A percentile compares a stretch with the other conserved stretches of the same genome.
Evolutionary conservation across 305 asterid species (phyloP).

Genomic region (Fraxinus xanthoxyloides): DNA sequence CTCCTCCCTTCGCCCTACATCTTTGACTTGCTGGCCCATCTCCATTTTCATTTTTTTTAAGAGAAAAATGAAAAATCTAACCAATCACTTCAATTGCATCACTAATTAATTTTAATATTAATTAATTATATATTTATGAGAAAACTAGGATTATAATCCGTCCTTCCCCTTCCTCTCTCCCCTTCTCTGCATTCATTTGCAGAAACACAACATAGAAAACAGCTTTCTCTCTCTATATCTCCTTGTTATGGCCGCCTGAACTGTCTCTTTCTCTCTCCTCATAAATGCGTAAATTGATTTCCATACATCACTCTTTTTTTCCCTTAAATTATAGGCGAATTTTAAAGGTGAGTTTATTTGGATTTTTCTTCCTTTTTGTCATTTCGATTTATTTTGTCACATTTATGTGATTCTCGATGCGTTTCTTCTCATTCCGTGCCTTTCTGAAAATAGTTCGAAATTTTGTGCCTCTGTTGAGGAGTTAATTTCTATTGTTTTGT

Average conservation of each 20-base stretch:
- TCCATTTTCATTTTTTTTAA: neutral
- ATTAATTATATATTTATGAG: neutral
- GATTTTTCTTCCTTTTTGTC: neutral
- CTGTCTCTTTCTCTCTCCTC: neutral
- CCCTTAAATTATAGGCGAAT: neutral
- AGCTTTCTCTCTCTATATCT: neutral
- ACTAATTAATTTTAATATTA: neutral
- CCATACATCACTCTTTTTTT: neutral
- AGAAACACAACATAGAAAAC: neutral
- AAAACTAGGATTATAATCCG: neutral
- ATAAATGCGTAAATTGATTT: neutral
- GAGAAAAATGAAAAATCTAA: neutral
- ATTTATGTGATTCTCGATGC: neutral
- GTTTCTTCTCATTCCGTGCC: neutral
- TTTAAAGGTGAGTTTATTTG: neutral
- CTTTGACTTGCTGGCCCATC: neutral
- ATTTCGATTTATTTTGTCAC: neutral
- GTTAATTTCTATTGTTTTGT: neutral
- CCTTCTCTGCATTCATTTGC: neutral
- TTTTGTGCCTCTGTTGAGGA: neutral
- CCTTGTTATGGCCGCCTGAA: neutral
- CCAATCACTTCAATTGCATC: neutral
- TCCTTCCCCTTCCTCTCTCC: neutral
- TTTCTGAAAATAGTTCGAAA: neutral
- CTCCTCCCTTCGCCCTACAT: neutral